Conservation (phyloP, 73 alveolate species). For the Paramecium bursaria region DNA sequence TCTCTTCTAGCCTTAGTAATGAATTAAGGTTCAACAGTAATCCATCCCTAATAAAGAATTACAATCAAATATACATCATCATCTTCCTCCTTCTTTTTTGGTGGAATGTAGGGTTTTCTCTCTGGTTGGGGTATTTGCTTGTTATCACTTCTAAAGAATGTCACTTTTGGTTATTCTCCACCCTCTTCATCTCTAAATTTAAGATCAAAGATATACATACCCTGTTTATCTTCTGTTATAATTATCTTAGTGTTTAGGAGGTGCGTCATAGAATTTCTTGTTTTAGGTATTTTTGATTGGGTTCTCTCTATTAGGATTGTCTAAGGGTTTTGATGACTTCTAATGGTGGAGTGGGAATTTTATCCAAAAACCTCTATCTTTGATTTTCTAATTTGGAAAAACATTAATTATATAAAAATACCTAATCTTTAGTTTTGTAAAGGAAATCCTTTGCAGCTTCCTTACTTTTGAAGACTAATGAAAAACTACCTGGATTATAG, state of each 20-base stretch:
- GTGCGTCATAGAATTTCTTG: conserved; percentile 47
- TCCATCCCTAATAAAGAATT: too few relatives aligned
- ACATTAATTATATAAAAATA: neutral
- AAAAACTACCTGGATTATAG: conserved; percentile 60
- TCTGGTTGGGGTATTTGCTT: too few relatives aligned
- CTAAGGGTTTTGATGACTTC: conserved; percentile 24
- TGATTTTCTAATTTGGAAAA: conserved; percentile 9
- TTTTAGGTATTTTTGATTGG: neutral
- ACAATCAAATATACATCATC: too few relatives aligned
- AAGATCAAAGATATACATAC: too few relatives aligned
- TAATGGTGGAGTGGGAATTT: conserved; percentile 40
- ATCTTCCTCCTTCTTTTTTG: too few relatives aligned
- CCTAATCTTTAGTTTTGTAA: conserved; percentile 37
- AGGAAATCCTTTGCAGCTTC: conserved; percentile 55
- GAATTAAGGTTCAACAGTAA: too few relatives aligned
- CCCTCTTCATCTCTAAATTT: too few relatives aligned
- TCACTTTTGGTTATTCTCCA: too few relatives aligned
- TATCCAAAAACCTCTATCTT: conserved; percentile 55
- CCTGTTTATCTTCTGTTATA: conserved; percentile 47
- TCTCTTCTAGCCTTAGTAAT: too few relatives aligned
- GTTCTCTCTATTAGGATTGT: conserved; percentile 6
- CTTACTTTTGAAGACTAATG: conserved; percentile 26
- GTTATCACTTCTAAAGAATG: too few relatives aligned
- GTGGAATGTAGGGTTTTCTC: too few relatives aligned
- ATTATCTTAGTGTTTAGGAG: conserved; percentile 16